Base-by-base conservation (phyloP, 257 asterid genomes). In the Nicotiana undulata region DNA sequence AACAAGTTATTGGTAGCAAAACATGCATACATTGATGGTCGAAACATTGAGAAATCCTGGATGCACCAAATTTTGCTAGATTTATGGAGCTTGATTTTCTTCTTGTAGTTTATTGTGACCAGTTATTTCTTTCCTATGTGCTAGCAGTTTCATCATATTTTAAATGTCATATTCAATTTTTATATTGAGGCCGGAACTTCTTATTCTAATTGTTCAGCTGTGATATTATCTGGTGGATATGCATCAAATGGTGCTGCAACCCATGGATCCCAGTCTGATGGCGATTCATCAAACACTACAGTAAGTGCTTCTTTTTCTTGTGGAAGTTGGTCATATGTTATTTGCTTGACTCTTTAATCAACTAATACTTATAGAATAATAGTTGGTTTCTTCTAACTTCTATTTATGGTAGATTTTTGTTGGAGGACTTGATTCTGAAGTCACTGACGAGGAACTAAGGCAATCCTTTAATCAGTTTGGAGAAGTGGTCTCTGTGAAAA, bases 401-500 rank as follows among this genome's bases (percentile, higher is more conserved):
- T 28, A 28, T 9, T 75, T 68, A 24, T 79, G 64, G 12, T 85
- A 88, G 90, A 86, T 88, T 80, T 88, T 88, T 82, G 90, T 88
- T 68, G 90, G 90, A 77, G 90, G 90, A 82, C 98, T 96, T 20
- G 99, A 96, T 70, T 87, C 98, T 79, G 98, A 93, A 63, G 97
- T 92, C 78, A 90, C 92, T 10, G 99, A 96, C 76, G 98, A 96
- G 77, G 98, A 92, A 49, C 93, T 96, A 78, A 91, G 90, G 81
- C 93, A 90, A 82, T 81, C 95, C 81, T 96, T 96, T 80, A 80
- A 83, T 80, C 90, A 95, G 68, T 94, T 88, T 85, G 99, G 99
- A 34, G 99, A 96, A 81, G 93, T 94, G 76, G 82, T 90, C 80
- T 92, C 98, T 52, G 98, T 96, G 76, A 96, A 96, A 85, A 92